These are phyloP conservation scores for Chlorella sp. DNA, from an alignment of 139 green algal species.

Conservation along the genomic window DNA sequence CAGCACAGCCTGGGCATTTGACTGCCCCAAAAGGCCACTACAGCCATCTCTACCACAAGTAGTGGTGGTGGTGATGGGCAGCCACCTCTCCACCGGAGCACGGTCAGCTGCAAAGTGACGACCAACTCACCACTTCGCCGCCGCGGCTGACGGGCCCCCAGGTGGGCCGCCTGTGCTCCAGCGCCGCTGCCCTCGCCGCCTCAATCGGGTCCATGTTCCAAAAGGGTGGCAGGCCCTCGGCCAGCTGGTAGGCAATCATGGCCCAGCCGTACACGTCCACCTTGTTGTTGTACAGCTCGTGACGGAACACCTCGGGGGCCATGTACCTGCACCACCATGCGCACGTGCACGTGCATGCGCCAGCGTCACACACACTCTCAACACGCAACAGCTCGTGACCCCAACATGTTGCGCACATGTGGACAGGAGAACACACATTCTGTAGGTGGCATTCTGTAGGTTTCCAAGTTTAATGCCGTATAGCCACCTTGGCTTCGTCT, in stretches of 20 bases:
- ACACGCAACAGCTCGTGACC: no score
- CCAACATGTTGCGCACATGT: no score
- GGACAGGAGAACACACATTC: no score
- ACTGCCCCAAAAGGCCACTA: no score
- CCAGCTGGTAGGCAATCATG: conserved; percentile 68
- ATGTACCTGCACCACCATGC: conserved; percentile 64
- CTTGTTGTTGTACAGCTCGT: conserved; percentile 71
- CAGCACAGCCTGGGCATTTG: no score
- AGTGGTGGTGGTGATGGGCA: not conserved
- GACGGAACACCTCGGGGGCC: conserved; percentile 65
- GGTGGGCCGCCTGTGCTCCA: conserved; percentile 38
- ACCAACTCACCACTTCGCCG: conserved; percentile 1
- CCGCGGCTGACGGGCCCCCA: conserved; percentile 35
- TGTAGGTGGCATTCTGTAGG: no score
- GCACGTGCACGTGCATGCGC: no score
- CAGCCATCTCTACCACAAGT: no score
- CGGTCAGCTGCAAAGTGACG: not conserved
- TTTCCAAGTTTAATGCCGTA: no score
- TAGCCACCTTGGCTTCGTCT: no score
- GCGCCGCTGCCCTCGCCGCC: conserved; percentile 39
- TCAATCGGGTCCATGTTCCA: conserved; percentile 49
- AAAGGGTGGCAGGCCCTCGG: conserved; percentile 59
- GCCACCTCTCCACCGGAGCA: no score
- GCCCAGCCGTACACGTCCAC: conserved; percentile 47
- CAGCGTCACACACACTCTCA: no score